Evolutionary conservation across 2,329 filamentous ascomycete species (phyloP).

Genomic region (Botrytis hyacinthi): DNA sequence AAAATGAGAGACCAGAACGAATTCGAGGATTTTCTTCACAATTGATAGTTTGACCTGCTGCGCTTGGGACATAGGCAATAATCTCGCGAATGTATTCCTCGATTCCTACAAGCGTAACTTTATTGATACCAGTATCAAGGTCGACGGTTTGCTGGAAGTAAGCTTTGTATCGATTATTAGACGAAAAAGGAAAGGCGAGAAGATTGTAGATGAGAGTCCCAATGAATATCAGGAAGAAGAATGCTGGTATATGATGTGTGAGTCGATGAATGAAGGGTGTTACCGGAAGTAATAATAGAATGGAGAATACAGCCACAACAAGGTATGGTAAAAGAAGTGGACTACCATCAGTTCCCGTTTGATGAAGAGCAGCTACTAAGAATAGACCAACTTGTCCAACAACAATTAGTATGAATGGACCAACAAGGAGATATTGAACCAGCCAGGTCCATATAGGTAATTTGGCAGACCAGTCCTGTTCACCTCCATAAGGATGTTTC

Average conservation of each 20-base stretch:
- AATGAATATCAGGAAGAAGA: constrained; percentile 69
- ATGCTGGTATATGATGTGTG: constrained; percentile 75
- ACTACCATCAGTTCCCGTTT: constrained; percentile 83
- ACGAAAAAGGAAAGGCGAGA: constrained; percentile 82
- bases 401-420: constrained; percentile 74
- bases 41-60: constrained; percentile 57
- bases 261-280: constrained; percentile 85
- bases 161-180: constrained; percentile 75
- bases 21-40: constrained; percentile 48
- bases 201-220: constrained; percentile 85
- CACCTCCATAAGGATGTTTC: constrained; percentile 57
- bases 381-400: constrained; percentile 74
- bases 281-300: constrained; percentile 71
- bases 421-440: constrained; percentile 77
- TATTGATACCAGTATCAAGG: constrained; percentile 68
- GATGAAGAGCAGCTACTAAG: constrained; percentile 67
- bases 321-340: constrained; percentile 70
- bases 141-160: constrained; percentile 83
- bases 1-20: constrained; percentile 57
- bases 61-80: constrained; percentile 67
- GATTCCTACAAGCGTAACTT: constrained; percentile 67
- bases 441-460: constrained; percentile 86
- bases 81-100: constrained; percentile 65
- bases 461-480: constrained; percentile 81
- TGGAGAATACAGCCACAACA: constrained; percentile 62